Evolutionary conservation across 257 asterid species (phyloP), one percentile per base, ranked within the genome.

Genomic region (Lavandula angustifolia): DNA sequence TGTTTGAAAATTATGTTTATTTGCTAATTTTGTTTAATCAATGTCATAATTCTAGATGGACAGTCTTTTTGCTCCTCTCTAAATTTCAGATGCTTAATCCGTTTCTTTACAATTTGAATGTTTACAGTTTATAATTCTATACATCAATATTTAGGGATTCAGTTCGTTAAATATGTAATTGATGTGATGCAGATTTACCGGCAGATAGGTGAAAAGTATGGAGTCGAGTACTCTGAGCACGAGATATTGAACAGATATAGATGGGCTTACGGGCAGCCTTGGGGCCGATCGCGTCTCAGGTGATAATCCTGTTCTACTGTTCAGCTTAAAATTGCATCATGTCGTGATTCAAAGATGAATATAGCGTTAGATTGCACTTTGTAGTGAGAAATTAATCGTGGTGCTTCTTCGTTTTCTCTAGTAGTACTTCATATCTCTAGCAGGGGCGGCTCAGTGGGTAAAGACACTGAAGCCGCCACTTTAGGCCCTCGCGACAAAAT

Each of bases 211-310:
- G 97, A 90, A 75, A 94, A 90, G 69, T 94, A 94, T 41, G 97
- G 97, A 54, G 99, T 94, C 12, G 75, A 84, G 59, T 91, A 81
- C 77, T 90, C 99, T 3, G 98, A 94, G 80, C 46, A 40, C 22
- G 99, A 94, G 86, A 90, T 94, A 73, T 55, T 94, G 62, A 71
- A 75, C 60, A 76, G 96, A 83, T 94, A 94, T 64, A 76, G 99
- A 72, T 66, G 87, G 86, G 96, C 99, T 72, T 94, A 94, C 58
- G 99, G 62, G 82, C 96, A 90, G 78, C 97, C 97, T 33, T 94
- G 99, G 99, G 88, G 85, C 50, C 78, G 82, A 86, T 94, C 99
- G 35, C 88, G 97, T 64, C 95, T 87, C 76, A 94, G 97, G 99
- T 94, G 56, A 74, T 63, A 55, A 61, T 60, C 75, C 63, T 57